phyloP scores from a whole-genome alignment of 306 rosid genomes.

The Elaeagnus macrophylla region DNA sequence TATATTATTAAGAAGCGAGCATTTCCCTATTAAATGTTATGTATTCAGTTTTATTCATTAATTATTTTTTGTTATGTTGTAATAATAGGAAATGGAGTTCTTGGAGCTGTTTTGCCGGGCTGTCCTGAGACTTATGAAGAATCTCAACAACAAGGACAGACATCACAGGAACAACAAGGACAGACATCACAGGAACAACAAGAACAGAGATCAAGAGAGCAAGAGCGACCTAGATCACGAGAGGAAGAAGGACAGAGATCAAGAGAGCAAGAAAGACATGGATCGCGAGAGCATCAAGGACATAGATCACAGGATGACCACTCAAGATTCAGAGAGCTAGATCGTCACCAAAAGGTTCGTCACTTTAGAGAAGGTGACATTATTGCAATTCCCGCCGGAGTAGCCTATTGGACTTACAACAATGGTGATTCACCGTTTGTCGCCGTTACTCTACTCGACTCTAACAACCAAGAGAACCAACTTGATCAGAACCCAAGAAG shows the following conservation, averaged over 20 bases:
- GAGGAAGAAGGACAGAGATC: too few species aligned
- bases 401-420: too few species aligned
- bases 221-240: too few species aligned
- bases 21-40: not conserved
- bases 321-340: not conserved
- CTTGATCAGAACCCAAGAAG: too few species aligned
- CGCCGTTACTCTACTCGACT: too few species aligned
- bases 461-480: too few species aligned
- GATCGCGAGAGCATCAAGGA: too few species aligned
- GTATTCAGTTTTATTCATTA: not conserved
- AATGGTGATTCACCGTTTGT: too few species aligned
- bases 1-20: too few species aligned
- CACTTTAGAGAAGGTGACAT: constrained; percentile 27
- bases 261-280: too few species aligned
- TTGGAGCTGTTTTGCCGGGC: constrained; percentile 25
- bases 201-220: not conserved
- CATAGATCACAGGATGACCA: not conserved
- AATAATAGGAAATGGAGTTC: constrained; percentile 27
- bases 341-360: not conserved
- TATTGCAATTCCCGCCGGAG: constrained; percentile 25
- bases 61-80: not conserved
- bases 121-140: constrained; percentile 36
- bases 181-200: not conserved
- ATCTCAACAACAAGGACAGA: not conserved
- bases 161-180: not conserved